phyloP scores from a whole-genome alignment of 208 protist species.

The Borovskyia barvae region DNA sequence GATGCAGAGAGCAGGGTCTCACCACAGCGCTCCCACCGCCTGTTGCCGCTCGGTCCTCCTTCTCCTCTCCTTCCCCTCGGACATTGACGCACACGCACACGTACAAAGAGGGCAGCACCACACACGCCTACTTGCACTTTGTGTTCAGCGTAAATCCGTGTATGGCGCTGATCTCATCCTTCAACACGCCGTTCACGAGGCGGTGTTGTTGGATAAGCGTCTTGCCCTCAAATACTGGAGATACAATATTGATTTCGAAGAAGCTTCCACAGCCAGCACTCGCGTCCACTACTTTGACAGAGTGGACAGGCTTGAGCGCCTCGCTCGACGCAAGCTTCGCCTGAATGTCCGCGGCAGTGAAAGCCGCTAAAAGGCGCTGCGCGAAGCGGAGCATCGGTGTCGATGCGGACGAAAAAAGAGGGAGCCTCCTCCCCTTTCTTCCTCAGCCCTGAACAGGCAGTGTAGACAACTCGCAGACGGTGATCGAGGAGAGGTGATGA shows the following conservation, averaged over 20 bases:
- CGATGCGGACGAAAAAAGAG: neutral
- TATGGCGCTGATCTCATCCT: slow-evolving; percentile 79
- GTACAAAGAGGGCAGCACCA: no score
- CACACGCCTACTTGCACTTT: slow-evolving; percentile 7
- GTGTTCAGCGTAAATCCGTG: slow-evolving; percentile 87
- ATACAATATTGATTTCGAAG: slow-evolving; percentile 79
- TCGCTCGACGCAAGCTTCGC: slow-evolving; percentile 61
- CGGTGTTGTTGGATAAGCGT: slow-evolving; percentile 84
- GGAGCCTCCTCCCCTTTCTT: neutral
- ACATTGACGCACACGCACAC: neutral
- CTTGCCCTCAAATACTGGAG: slow-evolving; percentile 70
- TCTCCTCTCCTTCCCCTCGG: no score
- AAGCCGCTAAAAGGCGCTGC: slow-evolving; percentile 17
- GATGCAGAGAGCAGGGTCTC: no score
- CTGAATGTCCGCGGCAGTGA: slow-evolving; percentile 68
- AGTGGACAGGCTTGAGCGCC: slow-evolving; percentile 49
- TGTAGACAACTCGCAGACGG: neutral
- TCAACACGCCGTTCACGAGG: slow-evolving; percentile 77
- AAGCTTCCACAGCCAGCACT: slow-evolving; percentile 84
- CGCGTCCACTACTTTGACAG: slow-evolving; percentile 63
- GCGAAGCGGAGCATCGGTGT: slow-evolving; percentile 14
- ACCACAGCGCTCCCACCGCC: no score
- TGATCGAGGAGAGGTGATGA: slow-evolving; percentile 5
- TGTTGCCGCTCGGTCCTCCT: no score
- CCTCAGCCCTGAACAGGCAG: no score